These are phyloP conservation scores for Candida tunisiensis DNA, from an alignment of 1,139 yeast genomes.

Conservation along the genomic window DNA sequence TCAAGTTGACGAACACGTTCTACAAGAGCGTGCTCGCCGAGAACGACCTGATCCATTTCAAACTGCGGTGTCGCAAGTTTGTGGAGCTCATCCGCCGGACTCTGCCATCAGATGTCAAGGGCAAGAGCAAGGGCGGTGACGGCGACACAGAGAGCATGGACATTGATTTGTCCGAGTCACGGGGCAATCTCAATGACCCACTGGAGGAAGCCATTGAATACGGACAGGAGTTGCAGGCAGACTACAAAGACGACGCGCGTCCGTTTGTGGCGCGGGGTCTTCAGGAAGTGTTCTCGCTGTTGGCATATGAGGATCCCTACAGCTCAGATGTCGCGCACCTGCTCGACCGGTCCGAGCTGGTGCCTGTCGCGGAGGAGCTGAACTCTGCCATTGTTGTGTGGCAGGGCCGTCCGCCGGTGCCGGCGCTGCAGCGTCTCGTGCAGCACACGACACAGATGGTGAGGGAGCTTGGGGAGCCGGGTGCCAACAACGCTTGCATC, in stretches of 20 bases:
- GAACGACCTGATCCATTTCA: constrained; percentile 31
- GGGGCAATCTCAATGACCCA: constrained; percentile 2
- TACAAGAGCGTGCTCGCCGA: constrained; percentile 30
- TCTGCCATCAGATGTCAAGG: too few species aligned
- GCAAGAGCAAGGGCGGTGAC: too few species aligned
- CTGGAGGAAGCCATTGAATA: constrained; percentile 25
- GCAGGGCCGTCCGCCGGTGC: constrained; percentile 25
- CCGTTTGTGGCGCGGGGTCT: constrained; percentile 18
- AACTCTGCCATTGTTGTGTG: constrained; percentile 26
- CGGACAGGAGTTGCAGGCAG: constrained; percentile 30
- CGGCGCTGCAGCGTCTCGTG: constrained; percentile 22
- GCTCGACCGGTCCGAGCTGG: constrained; percentile 20
- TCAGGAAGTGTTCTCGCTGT: constrained; percentile 28
- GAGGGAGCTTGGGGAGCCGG: constrained; percentile 14
- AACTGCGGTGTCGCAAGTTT: constrained; percentile 35
- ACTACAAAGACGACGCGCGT: constrained; percentile 18
- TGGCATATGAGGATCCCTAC: constrained; percentile 35
- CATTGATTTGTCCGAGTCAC: constrained; percentile 3
- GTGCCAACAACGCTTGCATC: constrained; percentile 15
- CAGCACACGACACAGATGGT: constrained; percentile 19
- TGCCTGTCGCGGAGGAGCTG: constrained; percentile 25
- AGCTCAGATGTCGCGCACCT: constrained; percentile 22
- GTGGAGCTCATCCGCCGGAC: constrained; percentile 23
- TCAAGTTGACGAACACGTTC: constrained; percentile 25
- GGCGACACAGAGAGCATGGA: constrained; percentile 1